These are phyloP conservation scores for Petasospora rhodanensis DNA, from an alignment of 1,139 yeast genomes.

Conservation along the genomic window DNA sequence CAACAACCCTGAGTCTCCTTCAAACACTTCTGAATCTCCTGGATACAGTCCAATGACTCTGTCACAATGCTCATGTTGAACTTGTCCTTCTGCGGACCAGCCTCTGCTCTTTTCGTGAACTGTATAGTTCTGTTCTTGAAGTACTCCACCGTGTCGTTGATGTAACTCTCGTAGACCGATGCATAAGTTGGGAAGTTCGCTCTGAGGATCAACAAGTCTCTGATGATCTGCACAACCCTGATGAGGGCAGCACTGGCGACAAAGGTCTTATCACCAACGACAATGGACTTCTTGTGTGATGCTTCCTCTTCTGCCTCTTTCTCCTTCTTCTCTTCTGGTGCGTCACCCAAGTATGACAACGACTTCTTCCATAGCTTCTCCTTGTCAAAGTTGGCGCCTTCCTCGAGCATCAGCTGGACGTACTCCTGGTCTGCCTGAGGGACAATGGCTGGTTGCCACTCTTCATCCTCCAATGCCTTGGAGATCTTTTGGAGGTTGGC, in stretches of 20 bases:
- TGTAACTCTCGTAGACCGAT: slow-evolving; percentile 25
- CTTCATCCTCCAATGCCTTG: slow-evolving; percentile 57
- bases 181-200: slow-evolving; percentile 20
- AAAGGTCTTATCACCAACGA: slow-evolving; percentile 37
- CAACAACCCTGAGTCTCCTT: slow-evolving; percentile 10
- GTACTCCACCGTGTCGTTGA: slow-evolving; percentile 28
- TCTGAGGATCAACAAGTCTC: slow-evolving; percentile 28
- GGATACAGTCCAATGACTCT: slow-evolving; percentile 35
- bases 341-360: slow-evolving; percentile 5
- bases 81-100: slow-evolving; percentile 28
- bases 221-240: slow-evolving; percentile 26
- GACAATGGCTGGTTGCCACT: slow-evolving; percentile 71
- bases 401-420: slow-evolving; percentile 52
- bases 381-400: slow-evolving; percentile 47
- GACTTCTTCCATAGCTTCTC: slow-evolving; percentile 23
- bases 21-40: slow-evolving; percentile 28
- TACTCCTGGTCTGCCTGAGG: slow-evolving; percentile 44
- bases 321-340: slow-evolving; percentile 8
- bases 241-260: slow-evolving; percentile 36
- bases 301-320: slow-evolving; percentile 15
- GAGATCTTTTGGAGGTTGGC: slow-evolving; percentile 41
- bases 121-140: slow-evolving; percentile 16
- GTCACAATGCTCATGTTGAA: slow-evolving; percentile 35
- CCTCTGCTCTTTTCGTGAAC: slow-evolving; percentile 6
- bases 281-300: slow-evolving; percentile 36